Evolutionary conservation across 768 basidiomycete species (phyloP).

Genomic region (Gloeopeniophorella convolvens): DNA sequence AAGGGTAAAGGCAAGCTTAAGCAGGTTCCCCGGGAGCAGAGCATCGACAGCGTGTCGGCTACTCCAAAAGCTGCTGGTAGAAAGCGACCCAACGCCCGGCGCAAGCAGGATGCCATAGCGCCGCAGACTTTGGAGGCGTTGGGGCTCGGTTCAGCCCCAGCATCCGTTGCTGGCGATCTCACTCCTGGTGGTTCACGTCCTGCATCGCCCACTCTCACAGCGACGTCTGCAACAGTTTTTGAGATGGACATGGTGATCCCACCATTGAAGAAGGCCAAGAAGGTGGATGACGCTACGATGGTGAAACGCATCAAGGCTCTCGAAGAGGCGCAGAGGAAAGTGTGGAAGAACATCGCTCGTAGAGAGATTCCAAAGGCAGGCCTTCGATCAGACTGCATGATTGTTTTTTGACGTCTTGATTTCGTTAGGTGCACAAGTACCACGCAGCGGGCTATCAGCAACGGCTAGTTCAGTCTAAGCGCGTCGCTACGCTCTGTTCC

Average conservation of each 20-base stretch:
- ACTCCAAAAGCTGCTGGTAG: slow-evolving; percentile 47
- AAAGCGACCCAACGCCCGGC: slow-evolving; percentile 51
- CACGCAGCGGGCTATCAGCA: slow-evolving; percentile 60
- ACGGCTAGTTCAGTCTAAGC: slow-evolving; percentile 63
- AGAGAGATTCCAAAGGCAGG: slow-evolving; percentile 78
- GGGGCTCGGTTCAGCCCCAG: slow-evolving; percentile 47
- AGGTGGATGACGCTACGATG: slow-evolving; percentile 65
- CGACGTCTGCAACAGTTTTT: slow-evolving; percentile 55
- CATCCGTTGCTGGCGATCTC: slow-evolving; percentile 56
- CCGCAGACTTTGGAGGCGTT: slow-evolving; percentile 46
- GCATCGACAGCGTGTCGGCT: slow-evolving; percentile 49
- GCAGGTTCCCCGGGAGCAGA: slow-evolving; percentile 40
- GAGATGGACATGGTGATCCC: slow-evolving; percentile 67
- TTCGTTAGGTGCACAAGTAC: slow-evolving; percentile 69
- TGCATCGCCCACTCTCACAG: slow-evolving; percentile 52
- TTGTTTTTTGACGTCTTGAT: neutral
- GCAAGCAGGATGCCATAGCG: slow-evolving; percentile 46
- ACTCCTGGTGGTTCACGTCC: slow-evolving; percentile 69
- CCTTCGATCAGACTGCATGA: neutral
- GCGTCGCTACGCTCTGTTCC: slow-evolving; percentile 67
- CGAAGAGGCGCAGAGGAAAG: slow-evolving; percentile 81
- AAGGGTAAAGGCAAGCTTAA: slow-evolving; percentile 48
- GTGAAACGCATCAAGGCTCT: slow-evolving; percentile 67
- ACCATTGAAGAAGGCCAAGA: slow-evolving; percentile 69
- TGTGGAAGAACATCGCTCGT: slow-evolving; percentile 85